Evolutionary conservation across 2,329 filamentous ascomycete species (phyloP).

Genomic region (Fonsecaea erecta): DNA sequence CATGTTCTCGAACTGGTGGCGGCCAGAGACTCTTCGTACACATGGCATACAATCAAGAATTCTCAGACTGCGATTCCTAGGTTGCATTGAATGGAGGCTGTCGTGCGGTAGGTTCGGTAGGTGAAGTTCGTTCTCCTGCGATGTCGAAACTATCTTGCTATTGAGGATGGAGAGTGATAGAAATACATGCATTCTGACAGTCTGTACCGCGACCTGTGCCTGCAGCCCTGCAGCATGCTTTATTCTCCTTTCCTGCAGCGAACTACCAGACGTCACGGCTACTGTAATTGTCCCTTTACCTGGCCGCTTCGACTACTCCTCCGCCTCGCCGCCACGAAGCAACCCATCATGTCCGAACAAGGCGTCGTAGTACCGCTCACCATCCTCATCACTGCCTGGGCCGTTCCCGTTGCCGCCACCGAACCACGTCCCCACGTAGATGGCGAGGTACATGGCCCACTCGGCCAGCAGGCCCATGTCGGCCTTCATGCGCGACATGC

Average conservation of each 20-base stretch:
- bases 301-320: no score
- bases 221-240: no score
- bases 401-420: not conserved
- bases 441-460: slow-evolving; percentile 45
- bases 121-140: not conserved
- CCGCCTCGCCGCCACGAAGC: no score
- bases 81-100: not conserved
- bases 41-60: not conserved
- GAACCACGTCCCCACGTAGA: slow-evolving; percentile 46
- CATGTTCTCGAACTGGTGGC: not conserved
- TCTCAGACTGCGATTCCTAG: not conserved
- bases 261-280: no score
- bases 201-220: not conserved
- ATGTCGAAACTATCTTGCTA: not conserved
- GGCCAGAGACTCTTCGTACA: not conserved
- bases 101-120: not conserved
- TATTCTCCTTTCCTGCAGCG: no score
- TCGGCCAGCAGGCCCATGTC: slow-evolving; percentile 44
- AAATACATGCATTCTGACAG: not conserved
- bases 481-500: slow-evolving; percentile 44
- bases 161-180: not conserved
- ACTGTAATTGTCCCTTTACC: no score
- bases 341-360: no score
- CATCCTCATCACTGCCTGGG: not conserved
- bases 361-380: slow-evolving; percentile 32